Conservation (phyloP, 2,329 filamentous ascomycete genomes). For the Geosmithia putterillii region DNA sequence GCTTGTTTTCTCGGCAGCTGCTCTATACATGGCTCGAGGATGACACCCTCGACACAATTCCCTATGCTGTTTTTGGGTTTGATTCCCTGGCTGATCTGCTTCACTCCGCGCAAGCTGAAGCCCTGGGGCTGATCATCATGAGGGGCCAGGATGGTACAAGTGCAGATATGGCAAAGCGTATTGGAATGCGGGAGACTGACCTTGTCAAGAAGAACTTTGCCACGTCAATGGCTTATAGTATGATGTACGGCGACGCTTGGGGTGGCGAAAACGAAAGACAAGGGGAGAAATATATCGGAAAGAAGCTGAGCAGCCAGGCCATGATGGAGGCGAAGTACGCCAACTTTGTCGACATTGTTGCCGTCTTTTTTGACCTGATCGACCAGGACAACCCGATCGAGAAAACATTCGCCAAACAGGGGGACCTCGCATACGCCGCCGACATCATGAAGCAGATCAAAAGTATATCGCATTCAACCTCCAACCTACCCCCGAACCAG, state of each 20-base stretch:
- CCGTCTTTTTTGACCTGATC: conserved; percentile 62
- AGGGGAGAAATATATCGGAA: conserved; percentile 56
- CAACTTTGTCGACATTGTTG: conserved; percentile 67
- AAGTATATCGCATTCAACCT: conserved; percentile 50
- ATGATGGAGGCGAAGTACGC: conserved; percentile 52
- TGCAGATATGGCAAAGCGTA: conserved; percentile 42
- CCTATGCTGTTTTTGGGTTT: conserved; percentile 79
- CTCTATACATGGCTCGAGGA: conserved; percentile 80
- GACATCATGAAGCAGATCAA: conserved; percentile 59
- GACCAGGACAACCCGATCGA: conserved; percentile 68
- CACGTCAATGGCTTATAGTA: conserved; percentile 71
- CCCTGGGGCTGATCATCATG: conserved; percentile 73
- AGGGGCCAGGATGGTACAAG: conserved; percentile 56
- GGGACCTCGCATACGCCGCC: conserved; percentile 46
- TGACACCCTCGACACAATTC: conserved; percentile 57
- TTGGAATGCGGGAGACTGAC: conserved; percentile 40
- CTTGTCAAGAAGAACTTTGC: conserved; percentile 60
- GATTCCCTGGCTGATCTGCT: conserved; percentile 55
- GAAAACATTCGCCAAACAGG: conserved; percentile 48
- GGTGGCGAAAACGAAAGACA: conserved; percentile 26
- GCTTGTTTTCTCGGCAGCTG: conserved; percentile 76
- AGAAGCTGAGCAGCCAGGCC: conserved; percentile 51
- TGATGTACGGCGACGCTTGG: conserved; percentile 43
- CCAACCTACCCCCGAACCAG: conserved; percentile 60
- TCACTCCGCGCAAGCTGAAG: conserved; percentile 59